Base-by-base conservation (phyloP, 2,329 filamentous ascomycete genomes). In the Exophiala dermatitidis region DNA sequence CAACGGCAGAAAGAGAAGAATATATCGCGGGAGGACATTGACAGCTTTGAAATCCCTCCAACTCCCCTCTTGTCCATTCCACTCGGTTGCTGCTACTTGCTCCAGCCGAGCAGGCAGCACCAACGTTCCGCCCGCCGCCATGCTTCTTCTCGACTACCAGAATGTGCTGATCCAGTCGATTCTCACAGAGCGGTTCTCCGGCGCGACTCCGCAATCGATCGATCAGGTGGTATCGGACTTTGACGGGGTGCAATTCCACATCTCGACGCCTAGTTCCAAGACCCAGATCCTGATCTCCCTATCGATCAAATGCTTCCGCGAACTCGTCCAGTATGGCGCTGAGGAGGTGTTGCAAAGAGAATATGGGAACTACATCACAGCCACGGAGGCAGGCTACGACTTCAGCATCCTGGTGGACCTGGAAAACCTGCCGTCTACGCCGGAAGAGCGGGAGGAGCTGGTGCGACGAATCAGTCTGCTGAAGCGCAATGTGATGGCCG, bases 211-310 rank as follows among this genome's bases (percentile, higher is more conserved):
- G 28, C 46, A 48, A 54, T 89, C 88, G 64, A 95, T 99, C 71
- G 94, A 98, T 74, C 93, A 99, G 77, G 89, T 95, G 60, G 89
- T 96, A 59, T 97, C 91, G 69, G 93, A 99, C 74, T 99, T 99
- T 69, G 94, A 98, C 74, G 91, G 91, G 69, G 93, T 97, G 64
- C 95, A 88, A 63, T 99, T 97, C 74, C 93, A 98, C 73, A 90
- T 98, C 67, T 97, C 91, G 36, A 98, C 93, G 1, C 93, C 91
- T 54, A 90, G 95, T 71, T 77, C 83, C 58, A 97, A 97, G 78
- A 85, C 88, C 46, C 89, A 94, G 74, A 96, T 99, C 62, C 80
- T 95, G 48, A 84, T 99, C 54, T 98, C 93, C 26, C 86, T 98
- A 65, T 83, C 89, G 71, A 89, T 99, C 71, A 87, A 91, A 75